Percentiles rank a stretch among this genome's conserved stretches.
These are phyloP conservation scores for Trichoderma harzianum DNA, from an alignment of 2,329 filamentous ascomycete genomes.

Conservation along the genomic window DNA sequence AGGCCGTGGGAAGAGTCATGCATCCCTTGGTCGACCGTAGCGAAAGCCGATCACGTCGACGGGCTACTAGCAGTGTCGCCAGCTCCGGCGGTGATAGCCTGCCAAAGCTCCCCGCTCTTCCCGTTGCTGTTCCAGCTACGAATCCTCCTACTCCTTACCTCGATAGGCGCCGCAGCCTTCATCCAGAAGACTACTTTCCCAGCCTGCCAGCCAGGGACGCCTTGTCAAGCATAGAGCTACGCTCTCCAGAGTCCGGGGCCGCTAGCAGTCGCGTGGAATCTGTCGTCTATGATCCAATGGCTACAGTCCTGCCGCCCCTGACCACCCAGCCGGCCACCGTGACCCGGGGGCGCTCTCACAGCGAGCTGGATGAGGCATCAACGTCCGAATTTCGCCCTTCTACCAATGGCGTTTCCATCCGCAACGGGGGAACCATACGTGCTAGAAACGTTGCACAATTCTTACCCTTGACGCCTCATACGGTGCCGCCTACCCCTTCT, in stretches of 20 bases:
- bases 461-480: conserved; percentile 37
- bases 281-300: conserved; percentile 39
- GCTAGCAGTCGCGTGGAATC: conserved; percentile 26
- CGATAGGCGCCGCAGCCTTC: conserved; percentile 51
- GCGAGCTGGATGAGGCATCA: conserved; percentile 25
- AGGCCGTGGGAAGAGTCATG: conserved; percentile 61
- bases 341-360: conserved; percentile 28
- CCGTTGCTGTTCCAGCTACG: background rate
- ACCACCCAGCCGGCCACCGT: conserved; percentile 17
- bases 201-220: conserved; percentile 36
- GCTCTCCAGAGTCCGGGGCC: conserved; percentile 27
- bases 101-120: conserved; percentile 37
- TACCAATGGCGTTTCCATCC: conserved; percentile 30
- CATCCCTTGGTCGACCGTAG: conserved; percentile 57
- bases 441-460: conserved; percentile 44
- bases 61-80: conserved; percentile 60
- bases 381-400: conserved; percentile 26
- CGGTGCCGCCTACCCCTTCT: conserved; percentile 37
- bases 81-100: conserved; percentile 60
- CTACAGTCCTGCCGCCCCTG: conserved; percentile 35
- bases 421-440: conserved; percentile 43
- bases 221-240: conserved; percentile 23
- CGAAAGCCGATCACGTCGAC: conserved; percentile 51
- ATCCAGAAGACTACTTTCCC: conserved; percentile 54
- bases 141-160: conserved; percentile 49